Percentiles rank a stretch among this genome's conserved stretches.
Conservation (phyloP, 2,329 filamentous ascomycete genomes). For the Pseudogymnoascus sp. region DNA sequence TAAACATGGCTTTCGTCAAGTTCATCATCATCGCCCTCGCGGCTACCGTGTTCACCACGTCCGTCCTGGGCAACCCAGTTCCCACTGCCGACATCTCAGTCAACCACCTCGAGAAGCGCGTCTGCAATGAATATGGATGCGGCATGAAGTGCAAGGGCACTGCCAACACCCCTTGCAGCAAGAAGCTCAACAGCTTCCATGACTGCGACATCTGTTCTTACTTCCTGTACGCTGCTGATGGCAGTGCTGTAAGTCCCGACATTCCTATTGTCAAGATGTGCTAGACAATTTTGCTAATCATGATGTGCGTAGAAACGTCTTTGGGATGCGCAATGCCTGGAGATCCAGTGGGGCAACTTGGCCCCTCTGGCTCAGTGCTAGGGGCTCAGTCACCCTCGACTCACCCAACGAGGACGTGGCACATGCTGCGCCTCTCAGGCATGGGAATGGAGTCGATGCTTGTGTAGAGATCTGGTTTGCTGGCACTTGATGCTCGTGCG, state of each 20-base stretch:
- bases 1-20: neutral
- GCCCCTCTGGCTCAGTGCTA: neutral
- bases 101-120: neutral
- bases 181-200: neutral
- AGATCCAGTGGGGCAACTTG: neutral
- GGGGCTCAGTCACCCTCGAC: neutral
- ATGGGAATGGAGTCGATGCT: neutral
- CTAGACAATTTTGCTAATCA: neutral
- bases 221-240: neutral
- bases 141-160: neutral
- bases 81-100: neutral
- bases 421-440: neutral
- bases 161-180: neutral
- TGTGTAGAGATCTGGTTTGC: neutral
- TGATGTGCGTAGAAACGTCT: neutral
- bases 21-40: neutral
- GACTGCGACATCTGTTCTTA: neutral
- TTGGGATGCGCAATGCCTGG: neutral
- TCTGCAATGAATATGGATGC: neutral
- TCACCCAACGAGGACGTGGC: neutral
- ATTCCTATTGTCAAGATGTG: neutral
- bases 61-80: neutral
- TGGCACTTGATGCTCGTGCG: neutral
- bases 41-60: neutral
- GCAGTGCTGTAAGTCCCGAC: neutral